Base-by-base conservation (phyloP, 805 yeast species). In the Metschnikowia similis region DNA sequence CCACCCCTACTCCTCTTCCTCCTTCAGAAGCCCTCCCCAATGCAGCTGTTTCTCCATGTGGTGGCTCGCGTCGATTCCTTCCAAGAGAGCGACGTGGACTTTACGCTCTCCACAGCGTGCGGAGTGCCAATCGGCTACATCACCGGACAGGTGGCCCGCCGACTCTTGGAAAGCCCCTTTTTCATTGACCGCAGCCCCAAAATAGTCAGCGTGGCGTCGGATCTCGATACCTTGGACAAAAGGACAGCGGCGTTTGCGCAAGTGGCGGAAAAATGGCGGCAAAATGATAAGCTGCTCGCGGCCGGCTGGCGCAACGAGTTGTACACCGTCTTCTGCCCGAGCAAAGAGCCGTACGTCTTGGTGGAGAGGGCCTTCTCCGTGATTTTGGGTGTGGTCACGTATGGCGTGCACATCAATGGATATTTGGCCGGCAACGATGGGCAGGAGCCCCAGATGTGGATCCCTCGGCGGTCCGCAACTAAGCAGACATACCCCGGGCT, bases 401-500 rank as follows among this genome's bases (percentile, higher is more conserved):
- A 89, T 65, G 99, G 99, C 1, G 84, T 85, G 4, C 98, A 94
- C 64, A 74, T 91, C 28, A 87, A 81, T 56, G 98, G 97, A 1
- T 94, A 81, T 58, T 72, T 85, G 0, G 76, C 81, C 0, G 76
- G 81, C 2, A 49, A 63, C 31, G 60, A 79, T 4, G 67, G 72
- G 36, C 76, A 77, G 1, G 67, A 71, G 32, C 53, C 78, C 31
- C 77, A 80, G 58, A 59, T 86, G 50, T 94, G 98, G 98, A 76
- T 92, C 8, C 96, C 99, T 0, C 71, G 89, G 53, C 72, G 99
- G 56, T 78, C 97, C 0, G 65, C 72, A 5, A 76, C 82, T 1
- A 94, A 94, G 65, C 85, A 85, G 14, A 94, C 99, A 0, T 92
- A 81, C 70, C 98, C 99, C 0, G 86, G 87, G 0, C 85, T 82